A percentile compares a stretch with the other conserved stretches of the same genome.
Evolutionary conservation across 768 basidiomycete genomes (phyloP).

Genomic region (Trametes meyenii): DNA sequence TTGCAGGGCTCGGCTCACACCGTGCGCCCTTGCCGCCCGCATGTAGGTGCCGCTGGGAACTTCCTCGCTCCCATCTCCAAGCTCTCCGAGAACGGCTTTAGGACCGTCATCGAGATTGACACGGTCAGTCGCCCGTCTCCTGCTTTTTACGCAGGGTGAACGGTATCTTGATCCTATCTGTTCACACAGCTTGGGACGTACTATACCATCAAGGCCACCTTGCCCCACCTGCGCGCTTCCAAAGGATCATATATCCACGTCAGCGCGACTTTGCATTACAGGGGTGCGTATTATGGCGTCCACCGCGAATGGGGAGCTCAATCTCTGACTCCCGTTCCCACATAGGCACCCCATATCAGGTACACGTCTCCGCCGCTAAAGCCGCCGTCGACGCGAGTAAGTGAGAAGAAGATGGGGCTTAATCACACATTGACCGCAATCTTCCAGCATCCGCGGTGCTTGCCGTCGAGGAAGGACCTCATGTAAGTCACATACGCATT

Average conservation of each 20-base stretch:
- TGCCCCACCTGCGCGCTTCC: conserved; percentile 67
- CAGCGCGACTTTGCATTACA: conserved; percentile 86
- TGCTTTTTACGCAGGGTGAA: background rate
- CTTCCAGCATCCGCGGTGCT: conserved; percentile 67
- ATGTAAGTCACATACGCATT: conserved; percentile 34
- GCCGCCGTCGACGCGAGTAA: conserved; percentile 83
- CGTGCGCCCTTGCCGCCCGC: background rate
- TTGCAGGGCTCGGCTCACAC: background rate
- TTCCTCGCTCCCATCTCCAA: conserved; percentile 86
- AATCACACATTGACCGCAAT: background rate
- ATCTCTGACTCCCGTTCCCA: background rate
- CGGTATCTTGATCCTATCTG: background rate
- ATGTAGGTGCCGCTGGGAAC: conserved; percentile 90
- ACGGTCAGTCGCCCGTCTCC: conserved; percentile 51
- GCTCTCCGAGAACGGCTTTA: conserved; percentile 89
- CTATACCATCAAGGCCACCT: conserved; percentile 92
- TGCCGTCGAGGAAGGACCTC: conserved; percentile 93
- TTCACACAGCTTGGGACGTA: conserved; percentile 78
- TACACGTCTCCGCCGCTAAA: conserved; percentile 93
- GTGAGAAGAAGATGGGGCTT: conserved; percentile 13
- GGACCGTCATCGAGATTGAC: conserved; percentile 92
- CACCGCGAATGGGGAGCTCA: conserved; percentile 10
- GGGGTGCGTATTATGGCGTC: conserved; percentile 46
- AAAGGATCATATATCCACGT: conserved; percentile 89
- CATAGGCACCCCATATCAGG: conserved; percentile 81